Evolutionary conservation across 2,329 filamentous ascomycete genomes (phyloP), one percentile per base, ranked within the genome.

Genomic region (Diaporthe sp.): DNA sequence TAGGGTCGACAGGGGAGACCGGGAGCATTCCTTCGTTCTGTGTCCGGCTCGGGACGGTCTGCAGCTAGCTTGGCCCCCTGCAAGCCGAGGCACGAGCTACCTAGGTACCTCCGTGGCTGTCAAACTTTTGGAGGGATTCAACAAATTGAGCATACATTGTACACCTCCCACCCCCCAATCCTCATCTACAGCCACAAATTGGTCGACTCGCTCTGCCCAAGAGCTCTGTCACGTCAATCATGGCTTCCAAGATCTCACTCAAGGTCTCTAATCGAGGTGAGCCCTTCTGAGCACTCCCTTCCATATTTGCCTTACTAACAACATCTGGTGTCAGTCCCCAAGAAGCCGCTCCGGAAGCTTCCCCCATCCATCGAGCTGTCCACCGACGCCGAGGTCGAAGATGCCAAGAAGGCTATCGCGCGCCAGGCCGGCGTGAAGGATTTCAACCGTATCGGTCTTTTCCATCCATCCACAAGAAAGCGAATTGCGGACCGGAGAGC

Each of bases 401-500:
- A 91, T 80, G 86, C 90, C 77, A 92, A 93, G 85, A 83, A 83
- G 54, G 78, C 84, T 54, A 84, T 93, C 72, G 90, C 91, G 47
- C 86, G 86, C 77, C 82, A 85, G 77, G 82, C 86, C 22, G 85
- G 85, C 60, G 85, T 91, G 64, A 82, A 83, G 75, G 91, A 92
- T 82, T 86, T 85, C 81, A 91, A 92, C 83, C 89, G 90, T 73
- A 86, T 93, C 76, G 91, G 91, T 40, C 84, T 93, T 74, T 92
- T 89, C 79, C 89, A 92, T 77, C 88, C 91, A 0, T 82, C 85
- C 52, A 90, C 88, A 76, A 90, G 89, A 83, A 91, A 91, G 87
- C 91, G 89, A 28, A 81, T 92, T 78, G 92, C 92, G 84, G 87
- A 93, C 83, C 88, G 90, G 77, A 88, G 86, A 79, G 89, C 90